Percentiles rank a stretch among this genome's conserved stretches.
Conservation (phyloP, 164 flowering plant genomes). For the Magnolia sinica region DNA sequence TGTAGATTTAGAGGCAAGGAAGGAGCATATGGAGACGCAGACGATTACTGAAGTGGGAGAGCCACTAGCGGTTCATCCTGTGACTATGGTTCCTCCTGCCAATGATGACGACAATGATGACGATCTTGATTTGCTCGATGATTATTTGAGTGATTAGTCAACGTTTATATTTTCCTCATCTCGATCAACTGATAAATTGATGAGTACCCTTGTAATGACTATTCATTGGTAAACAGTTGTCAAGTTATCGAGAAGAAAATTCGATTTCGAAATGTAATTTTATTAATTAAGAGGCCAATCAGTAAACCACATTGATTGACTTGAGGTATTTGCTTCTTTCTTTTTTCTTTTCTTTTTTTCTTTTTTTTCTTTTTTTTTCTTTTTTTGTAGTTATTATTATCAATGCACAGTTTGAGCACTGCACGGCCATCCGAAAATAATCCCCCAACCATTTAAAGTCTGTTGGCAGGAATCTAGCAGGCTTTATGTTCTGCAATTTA, state of each 20-base stretch:
- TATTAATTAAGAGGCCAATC: neutral
- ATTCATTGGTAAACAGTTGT: neutral
- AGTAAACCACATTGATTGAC: neutral
- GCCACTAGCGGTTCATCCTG: constrained; percentile 36
- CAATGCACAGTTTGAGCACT: neutral
- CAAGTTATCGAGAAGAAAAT: constrained; percentile 1
- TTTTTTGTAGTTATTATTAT: neutral
- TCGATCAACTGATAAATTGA: constrained; percentile 2
- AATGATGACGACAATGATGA: constrained; percentile 25
- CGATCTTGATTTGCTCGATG: constrained; percentile 59
- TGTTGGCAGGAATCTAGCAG: too few relatives aligned
- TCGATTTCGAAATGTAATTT: neutral
- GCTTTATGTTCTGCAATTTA: too few relatives aligned
- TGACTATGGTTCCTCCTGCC: constrained; percentile 21
- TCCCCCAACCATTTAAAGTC: too few relatives aligned
- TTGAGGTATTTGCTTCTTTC: neutral
- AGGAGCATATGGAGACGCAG: constrained; percentile 22
- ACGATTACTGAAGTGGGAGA: constrained; percentile 22
- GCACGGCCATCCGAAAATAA: too few relatives aligned
- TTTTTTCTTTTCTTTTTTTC: too few relatives aligned
- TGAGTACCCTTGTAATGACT: neutral
- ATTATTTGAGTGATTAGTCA: constrained; percentile 45
- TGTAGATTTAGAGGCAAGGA: constrained; percentile 23
- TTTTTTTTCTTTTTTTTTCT: neutral
- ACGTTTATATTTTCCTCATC: constrained; percentile 2